phyloP scores from a whole-genome alignment of 169 alveolate genomes.

The Plasmodium gaboni region DNA sequence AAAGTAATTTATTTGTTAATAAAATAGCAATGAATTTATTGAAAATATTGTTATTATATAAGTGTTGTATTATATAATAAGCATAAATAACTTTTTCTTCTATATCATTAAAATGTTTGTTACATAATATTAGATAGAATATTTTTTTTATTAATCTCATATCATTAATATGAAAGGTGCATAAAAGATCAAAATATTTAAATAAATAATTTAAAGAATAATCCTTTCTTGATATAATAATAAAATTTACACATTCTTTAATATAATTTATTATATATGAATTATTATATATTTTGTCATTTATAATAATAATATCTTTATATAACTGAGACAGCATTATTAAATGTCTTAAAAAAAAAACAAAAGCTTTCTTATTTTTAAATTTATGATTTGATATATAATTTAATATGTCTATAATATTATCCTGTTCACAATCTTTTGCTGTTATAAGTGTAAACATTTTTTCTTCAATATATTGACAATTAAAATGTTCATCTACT shows the following conservation, averaged over 20 bases:
- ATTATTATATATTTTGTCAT: neutral
- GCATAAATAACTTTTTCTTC: constrained; percentile 26
- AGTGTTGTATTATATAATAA: constrained; percentile 46
- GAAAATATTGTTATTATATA: constrained; percentile 18
- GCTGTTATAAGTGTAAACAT: neutral
- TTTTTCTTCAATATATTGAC: neutral
- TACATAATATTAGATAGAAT: constrained; percentile 8
- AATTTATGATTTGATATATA: neutral
- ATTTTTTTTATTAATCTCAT: constrained; percentile 13
- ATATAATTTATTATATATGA: constrained; percentile 2
- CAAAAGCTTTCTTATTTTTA: neutral
- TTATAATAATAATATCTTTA: constrained; percentile 4
- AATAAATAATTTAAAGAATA: constrained; percentile 1
- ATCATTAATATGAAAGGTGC: constrained; percentile 24
- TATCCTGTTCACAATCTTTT: neutral
- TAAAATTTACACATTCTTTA: constrained; percentile 1
- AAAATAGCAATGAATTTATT: constrained; percentile 2
- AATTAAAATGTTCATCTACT: neutral
- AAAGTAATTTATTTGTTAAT: constrained; percentile 9
- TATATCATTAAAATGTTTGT: constrained; percentile 7
- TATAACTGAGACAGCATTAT: neutral
- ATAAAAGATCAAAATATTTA: constrained; percentile 21
- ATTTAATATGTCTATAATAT: neutral
- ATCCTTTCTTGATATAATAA: constrained; percentile 5
- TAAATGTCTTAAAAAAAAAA: neutral